Percentiles rank a stretch among this genome's conserved stretches.
Conservation (phyloP, 768 basidiomycete species). For the Holtermannia corniformis region DNA sequence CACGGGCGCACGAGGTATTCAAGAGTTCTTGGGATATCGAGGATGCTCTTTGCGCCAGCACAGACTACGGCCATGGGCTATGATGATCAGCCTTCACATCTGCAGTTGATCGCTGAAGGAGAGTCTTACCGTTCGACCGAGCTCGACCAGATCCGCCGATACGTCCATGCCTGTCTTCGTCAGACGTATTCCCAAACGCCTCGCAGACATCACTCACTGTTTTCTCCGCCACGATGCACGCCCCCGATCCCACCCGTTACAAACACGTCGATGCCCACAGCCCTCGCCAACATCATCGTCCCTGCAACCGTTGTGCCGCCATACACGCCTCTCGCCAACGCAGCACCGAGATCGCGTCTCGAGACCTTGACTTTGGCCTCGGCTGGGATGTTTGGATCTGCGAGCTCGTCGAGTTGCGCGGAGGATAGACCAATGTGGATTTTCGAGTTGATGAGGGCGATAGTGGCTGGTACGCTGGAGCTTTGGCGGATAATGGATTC, state of each 20-base stretch:
- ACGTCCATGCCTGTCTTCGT: constrained; percentile 71
- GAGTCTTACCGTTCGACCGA: constrained; percentile 62
- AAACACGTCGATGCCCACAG: constrained; percentile 75
- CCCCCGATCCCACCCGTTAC: constrained; percentile 83
- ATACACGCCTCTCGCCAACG: constrained; percentile 41
- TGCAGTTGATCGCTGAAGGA: background rate
- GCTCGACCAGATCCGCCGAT: constrained; percentile 84
- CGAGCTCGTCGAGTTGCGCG: constrained; percentile 59
- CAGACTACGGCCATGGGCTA: constrained; percentile 79
- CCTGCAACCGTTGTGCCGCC: constrained; percentile 58
- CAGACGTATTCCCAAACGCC: constrained; percentile 1
- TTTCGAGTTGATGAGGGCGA: constrained; percentile 70
- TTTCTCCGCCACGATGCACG: constrained; percentile 68
- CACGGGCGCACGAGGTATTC: constrained; percentile 42
- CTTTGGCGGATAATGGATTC: constrained; percentile 63
- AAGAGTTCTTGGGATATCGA: constrained; percentile 69
- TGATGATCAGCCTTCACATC: background rate
- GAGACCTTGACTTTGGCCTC: constrained; percentile 37
- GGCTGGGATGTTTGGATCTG: constrained; percentile 45
- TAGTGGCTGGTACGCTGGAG: constrained; percentile 80
- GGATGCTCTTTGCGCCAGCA: constrained; percentile 85
- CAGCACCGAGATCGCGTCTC: constrained; percentile 28
- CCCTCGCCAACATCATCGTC: constrained; percentile 46
- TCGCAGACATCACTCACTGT: constrained; percentile 44
- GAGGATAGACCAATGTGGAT: constrained; percentile 73